phyloP scores from a whole-genome alignment of 495 filamentous ascomycete genomes.

The Alectoria sarmentosa region DNA sequence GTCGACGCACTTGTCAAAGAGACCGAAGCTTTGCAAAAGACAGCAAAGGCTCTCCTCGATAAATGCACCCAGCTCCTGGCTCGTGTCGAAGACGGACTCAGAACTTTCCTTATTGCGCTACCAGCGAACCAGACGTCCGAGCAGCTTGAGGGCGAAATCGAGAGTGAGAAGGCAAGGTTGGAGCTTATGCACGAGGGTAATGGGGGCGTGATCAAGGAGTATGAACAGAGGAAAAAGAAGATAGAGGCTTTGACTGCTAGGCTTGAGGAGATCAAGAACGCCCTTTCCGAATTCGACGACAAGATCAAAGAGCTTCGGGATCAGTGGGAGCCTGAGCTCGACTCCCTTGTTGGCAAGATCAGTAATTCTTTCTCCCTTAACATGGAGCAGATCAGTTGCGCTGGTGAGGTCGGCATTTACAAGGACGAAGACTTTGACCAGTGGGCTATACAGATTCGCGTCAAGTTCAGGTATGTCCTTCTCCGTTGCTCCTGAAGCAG shows the following conservation, averaged over 20 bases:
- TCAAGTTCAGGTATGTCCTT: conserved; percentile 75
- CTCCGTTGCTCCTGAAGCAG: not conserved
- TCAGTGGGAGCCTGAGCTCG: conserved; percentile 79
- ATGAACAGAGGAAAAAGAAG: conserved; percentile 57
- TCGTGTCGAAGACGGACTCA: conserved; percentile 30
- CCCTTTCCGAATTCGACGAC: conserved; percentile 44
- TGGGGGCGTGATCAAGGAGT: conserved; percentile 68
- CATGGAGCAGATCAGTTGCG: conserved; percentile 89
- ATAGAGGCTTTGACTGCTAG: conserved; percentile 49
- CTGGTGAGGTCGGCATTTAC: conserved; percentile 78
- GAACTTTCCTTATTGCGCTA: conserved; percentile 33
- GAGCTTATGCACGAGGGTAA: conserved; percentile 76
- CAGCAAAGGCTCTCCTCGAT: conserved; percentile 33
- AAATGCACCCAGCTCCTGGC: conserved; percentile 32
- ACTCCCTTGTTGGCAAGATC: conserved; percentile 69
- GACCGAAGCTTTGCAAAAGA: conserved; percentile 24
- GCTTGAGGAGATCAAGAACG: conserved; percentile 37
- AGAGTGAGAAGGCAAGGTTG: conserved; percentile 63
- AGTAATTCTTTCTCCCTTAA: conserved; percentile 84
- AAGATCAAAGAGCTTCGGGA: conserved; percentile 52
- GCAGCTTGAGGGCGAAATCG: conserved; percentile 65
- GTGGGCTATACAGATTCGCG: conserved; percentile 89
- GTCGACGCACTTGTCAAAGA: conserved; percentile 33
- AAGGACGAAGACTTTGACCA: conserved; percentile 85
- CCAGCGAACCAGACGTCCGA: conserved; percentile 46